These are phyloP conservation scores for Tolypocladium sp. DNA, from an alignment of 2,329 filamentous ascomycete species.

Conservation along the genomic window DNA sequence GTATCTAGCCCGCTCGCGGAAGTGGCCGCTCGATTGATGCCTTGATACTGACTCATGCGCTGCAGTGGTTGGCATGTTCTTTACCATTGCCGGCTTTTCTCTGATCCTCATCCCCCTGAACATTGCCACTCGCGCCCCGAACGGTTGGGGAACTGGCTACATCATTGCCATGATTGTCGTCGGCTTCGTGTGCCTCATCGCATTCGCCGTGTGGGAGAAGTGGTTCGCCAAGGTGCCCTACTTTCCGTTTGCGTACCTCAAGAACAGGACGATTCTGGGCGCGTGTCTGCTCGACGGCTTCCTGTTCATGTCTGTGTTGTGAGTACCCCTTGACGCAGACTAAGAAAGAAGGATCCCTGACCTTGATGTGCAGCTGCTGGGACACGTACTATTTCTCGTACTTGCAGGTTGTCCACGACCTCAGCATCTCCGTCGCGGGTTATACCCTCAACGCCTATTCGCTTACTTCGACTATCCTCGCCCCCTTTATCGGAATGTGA, in stretches of 20 bases:
- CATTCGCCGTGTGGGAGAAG: conserved; percentile 45
- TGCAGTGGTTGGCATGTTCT: conserved; percentile 36
- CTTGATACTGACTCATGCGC: background rate
- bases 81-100: conserved; percentile 41
- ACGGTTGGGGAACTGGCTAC: conserved; percentile 31
- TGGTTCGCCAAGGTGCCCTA: conserved; percentile 50
- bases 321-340: background rate
- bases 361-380: conserved; percentile 13
- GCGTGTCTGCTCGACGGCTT: conserved; percentile 25
- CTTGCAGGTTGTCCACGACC: conserved; percentile 31
- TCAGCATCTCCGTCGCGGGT: conserved; percentile 21
- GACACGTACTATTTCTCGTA: conserved; percentile 39
- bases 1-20: background rate
- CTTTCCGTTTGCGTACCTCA: conserved; percentile 39
- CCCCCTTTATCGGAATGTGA: background rate
- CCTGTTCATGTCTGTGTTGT: conserved; percentile 27
- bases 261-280: conserved; percentile 36
- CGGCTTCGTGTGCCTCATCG: conserved; percentile 36
- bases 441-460: conserved; percentile 29
- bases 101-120: conserved; percentile 45
- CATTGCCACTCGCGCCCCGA: conserved; percentile 21
- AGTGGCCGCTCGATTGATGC: too few species aligned
- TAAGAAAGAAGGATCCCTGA: background rate
- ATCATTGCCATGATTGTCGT: conserved; percentile 40
- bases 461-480: background rate